Base-by-base conservation (phyloP, 2,329 filamentous ascomycete genomes). In the Alternaria atra region DNA sequence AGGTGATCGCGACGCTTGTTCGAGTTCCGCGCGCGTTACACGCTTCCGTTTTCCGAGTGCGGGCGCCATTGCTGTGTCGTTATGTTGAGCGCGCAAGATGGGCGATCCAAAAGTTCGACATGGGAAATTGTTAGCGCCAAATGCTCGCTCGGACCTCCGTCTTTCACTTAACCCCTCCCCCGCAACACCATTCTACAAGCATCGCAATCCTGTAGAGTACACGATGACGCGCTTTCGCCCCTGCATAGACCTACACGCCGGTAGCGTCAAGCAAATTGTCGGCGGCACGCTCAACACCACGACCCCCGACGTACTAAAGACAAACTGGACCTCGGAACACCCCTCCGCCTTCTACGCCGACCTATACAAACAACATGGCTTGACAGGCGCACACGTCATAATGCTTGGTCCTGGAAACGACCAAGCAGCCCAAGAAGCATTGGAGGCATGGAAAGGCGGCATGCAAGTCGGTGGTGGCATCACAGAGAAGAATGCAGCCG, bases 191-290 rank as follows among this genome's bases (percentile, higher is more conserved):
- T 48, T 29, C 25, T 48, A 10, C 17, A 47, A 50, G 23, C 37
- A 37, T 39, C 40, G 15, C 39, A 52, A 20, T 25, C 8, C n/a
- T 30, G 25, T 32, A 30, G 6, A 35, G 7, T 50, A 7, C 30
- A 17, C 40, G 35, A 97, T 99, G 95, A 98, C 95, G 3, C 89
- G 90, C 70, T 99, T 99, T 76, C 87, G 95, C 39, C 95, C 95
- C 20, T 99, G 95, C 77, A 98, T 99, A 80, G 95, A 99, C 81
- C 87, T 99, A 54, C 95, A 99, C 80, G 90, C 94, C n/a, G 95
- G 95, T 13, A 90, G 94, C 77, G 95, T 99, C 61, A 99, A 99
- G 84, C 95, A 99, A 80, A 99, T 99, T 71, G 94, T 99, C 40
- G 95, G 95, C 70, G 94, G 95, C 61, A 98, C 95, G 2, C 86